Percentiles rank a stretch among this genome's conserved stretches.
Conservation (phyloP, 371 early-diverging fungal species). For the Umbelopsis sp. region DNA sequence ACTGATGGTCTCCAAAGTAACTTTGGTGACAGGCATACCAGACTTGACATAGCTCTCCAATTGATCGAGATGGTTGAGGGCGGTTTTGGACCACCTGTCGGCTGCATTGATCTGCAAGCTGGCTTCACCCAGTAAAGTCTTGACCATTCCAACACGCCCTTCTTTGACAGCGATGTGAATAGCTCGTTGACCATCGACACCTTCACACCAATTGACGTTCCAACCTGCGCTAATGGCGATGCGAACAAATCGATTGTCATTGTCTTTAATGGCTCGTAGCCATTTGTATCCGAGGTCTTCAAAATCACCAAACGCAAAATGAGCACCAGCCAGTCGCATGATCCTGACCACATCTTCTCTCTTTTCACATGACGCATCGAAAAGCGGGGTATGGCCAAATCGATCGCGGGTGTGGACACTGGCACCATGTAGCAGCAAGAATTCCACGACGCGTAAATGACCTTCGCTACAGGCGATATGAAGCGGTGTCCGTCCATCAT, state of each 20-base stretch:
- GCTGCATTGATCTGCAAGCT: conserved; percentile 23
- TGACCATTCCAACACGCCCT: conserved; percentile 40
- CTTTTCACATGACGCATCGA: conserved; percentile 73
- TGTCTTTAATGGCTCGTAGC: conserved; percentile 45
- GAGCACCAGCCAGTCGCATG: conserved; percentile 85
- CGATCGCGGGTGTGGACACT: conserved; percentile 92
- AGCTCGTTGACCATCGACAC: conserved; percentile 42
- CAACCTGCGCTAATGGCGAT: conserved; percentile 45
- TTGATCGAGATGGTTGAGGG: conserved; percentile 35
- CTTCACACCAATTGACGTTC: conserved; percentile 49
- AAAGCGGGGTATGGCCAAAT: conserved; percentile 88
- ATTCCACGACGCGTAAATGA: conserved; percentile 70
- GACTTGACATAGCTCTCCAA: not conserved
- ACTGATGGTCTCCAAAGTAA: not conserved
- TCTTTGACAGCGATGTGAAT: conserved; percentile 44
- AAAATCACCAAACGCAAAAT: conserved; percentile 82
- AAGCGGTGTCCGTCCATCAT: conserved; percentile 83
- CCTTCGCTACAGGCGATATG: conserved; percentile 90
- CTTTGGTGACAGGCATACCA: not conserved
- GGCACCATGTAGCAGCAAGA: conserved; percentile 83
- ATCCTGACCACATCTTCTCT: conserved; percentile 66
- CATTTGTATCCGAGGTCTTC: conserved; percentile 60
- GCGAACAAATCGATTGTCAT: conserved; percentile 39
- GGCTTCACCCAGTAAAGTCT: conserved; percentile 33
- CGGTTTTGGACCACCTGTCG: conserved; percentile 45